A percentile compares a stretch with the other conserved stretches of the same genome.
Conservation (phyloP, 257 asterid genomes). For the Jaltomata sinuosa region DNA sequence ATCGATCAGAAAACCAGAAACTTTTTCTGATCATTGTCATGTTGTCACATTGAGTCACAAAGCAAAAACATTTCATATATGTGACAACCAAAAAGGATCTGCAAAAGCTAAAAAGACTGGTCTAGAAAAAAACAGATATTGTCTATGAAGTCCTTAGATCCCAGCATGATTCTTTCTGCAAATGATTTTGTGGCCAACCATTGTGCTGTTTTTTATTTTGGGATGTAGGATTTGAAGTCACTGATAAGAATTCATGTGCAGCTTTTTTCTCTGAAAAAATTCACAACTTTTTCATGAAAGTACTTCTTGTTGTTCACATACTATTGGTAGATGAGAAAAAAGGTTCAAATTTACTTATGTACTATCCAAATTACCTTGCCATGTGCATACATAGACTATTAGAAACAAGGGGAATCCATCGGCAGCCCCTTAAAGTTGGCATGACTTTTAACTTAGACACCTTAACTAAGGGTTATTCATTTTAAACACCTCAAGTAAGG, state of each 20-base stretch:
- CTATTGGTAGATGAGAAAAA: neutral
- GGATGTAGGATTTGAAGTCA: neutral
- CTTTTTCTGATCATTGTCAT: neutral
- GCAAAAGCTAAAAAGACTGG: slow-evolving; percentile 5
- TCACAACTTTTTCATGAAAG: neutral
- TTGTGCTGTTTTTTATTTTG: neutral
- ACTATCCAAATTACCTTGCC: neutral
- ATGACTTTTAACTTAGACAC: too few species aligned
- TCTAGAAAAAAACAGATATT: neutral
- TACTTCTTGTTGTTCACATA: neutral
- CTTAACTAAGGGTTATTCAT: too few species aligned
- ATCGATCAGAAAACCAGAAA: neutral
- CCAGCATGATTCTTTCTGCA: slow-evolving; percentile 3
- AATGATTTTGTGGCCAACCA: neutral
- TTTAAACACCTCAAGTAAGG: too few species aligned
- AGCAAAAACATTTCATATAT: neutral
- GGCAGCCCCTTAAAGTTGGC: too few species aligned
- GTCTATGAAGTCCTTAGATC: neutral
- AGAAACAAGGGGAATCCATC: too few species aligned
- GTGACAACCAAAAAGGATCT: neutral
- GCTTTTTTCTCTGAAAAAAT: neutral
- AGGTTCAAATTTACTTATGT: neutral
- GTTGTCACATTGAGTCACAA: neutral
- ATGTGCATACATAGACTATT: too few species aligned
- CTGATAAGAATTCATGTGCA: neutral